Evolutionary conservation across 1,139 yeast species (phyloP).

Genomic region (Yarrowia galli): DNA sequence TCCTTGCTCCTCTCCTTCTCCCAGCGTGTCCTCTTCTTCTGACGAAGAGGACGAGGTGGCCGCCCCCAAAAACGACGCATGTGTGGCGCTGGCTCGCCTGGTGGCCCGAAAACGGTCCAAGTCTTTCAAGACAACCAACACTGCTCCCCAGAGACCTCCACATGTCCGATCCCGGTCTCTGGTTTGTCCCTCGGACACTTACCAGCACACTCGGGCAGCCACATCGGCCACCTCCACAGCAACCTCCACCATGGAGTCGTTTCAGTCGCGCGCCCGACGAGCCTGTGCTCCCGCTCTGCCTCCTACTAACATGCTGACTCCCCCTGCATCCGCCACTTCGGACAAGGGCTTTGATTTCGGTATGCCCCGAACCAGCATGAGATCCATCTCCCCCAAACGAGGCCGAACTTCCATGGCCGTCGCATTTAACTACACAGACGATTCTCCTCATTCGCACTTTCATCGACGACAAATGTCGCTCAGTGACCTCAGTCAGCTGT

Average conservation of each 20-base stretch:
- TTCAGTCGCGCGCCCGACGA: constrained; percentile 29
- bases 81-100: constrained; percentile 37
- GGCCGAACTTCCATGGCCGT: constrained; percentile 36
- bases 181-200: background rate
- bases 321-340: constrained; percentile 19
- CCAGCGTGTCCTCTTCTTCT: constrained; percentile 1
- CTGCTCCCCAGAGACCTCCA: constrained; percentile 11
- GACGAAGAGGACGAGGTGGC: constrained; percentile 15
- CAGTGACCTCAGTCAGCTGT: constrained; percentile 35
- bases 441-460: constrained; percentile 8
- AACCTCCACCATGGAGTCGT: constrained; percentile 28
- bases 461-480: constrained; percentile 33
- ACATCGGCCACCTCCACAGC: background rate
- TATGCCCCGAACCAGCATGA: constrained; percentile 20
- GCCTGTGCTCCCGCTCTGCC: constrained; percentile 13
- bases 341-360: constrained; percentile 30
- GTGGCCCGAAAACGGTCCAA: constrained; percentile 36
- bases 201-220: constrained; percentile 6
- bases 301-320: constrained; percentile 19
- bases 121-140: constrained; percentile 5
- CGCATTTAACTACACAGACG: constrained; percentile 35
- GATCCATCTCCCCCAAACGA: constrained; percentile 36
- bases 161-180: constrained; percentile 26
- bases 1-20: constrained; percentile 13
- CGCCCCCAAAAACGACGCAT: constrained; percentile 23